Evolutionary conservation across 352 stramenopile genomes (phyloP), one percentile per base, ranked within the genome.

Genomic region (Phytophthora chlamydospora): DNA sequence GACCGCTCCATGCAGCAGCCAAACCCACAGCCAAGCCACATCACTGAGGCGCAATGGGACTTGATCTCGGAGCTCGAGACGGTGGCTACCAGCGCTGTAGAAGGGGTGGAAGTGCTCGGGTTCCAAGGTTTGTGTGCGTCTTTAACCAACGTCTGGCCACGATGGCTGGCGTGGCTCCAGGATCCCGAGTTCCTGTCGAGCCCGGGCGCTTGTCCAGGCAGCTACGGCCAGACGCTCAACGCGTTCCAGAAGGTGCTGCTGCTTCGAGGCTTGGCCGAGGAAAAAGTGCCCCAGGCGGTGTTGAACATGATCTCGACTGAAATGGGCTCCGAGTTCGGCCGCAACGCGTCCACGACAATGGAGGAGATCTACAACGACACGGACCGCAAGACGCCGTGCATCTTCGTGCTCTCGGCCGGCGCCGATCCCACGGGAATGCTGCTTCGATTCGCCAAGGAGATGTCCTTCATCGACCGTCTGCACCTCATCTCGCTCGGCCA

Each of bases 361-460:
- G 91, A 97, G 58, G 91, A 97, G 40, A 97, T 98, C 48, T 98
- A 97, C 76, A 82, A 73, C 45, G 91, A 97, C 47, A 94, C 91
- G 7, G 89, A 98, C 40, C 81, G 89, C 32, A 93, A 91, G 51
- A 98, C 93, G 8, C 93, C 93, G 10, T 97, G 93, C 54, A 97
- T 98, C 58, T 98, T 98, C 55, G 92, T 98, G 38, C 62, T 98
- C 2, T 97, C 88, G 0, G 91, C 88, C 3, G 93, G 93, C 4
- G 93, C 93, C 0, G 93, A 98, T 51, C 93, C 93, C 7, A 98
- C 93, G 5, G 89, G 85, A 0, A 97, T 98, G 88, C 71, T 98
- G 36, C 83, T 98, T 39, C 89, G 91, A 7, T 98, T 97, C 64
- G 93, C 93, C 4, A 95, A 96, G 45, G 88, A 96, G 29, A 90